Conservation (phyloP, 2,329 filamentous ascomycete species). For the Graphilbum fragrans region DNA sequence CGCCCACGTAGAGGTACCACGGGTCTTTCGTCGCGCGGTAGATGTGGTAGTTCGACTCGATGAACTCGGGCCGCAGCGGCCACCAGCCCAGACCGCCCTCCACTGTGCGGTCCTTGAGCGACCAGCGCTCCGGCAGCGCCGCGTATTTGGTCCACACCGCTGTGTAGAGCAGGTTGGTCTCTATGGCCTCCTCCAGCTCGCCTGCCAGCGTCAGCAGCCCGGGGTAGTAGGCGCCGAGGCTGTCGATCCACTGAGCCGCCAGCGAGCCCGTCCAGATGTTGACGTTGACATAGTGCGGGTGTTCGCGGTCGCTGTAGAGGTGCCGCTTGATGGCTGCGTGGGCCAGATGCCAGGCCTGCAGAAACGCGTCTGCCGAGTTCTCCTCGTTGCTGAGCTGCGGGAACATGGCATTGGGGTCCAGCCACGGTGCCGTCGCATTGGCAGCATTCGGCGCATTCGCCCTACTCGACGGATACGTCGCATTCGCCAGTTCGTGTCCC, state of each 20-base stretch:
- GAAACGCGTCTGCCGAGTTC: slow-evolving; percentile 65
- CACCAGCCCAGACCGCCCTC: slow-evolving; percentile 88
- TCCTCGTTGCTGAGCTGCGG: slow-evolving; percentile 49
- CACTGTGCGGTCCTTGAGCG: slow-evolving; percentile 68
- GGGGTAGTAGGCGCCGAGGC: slow-evolving; percentile 88
- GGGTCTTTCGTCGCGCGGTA: slow-evolving; percentile 87
- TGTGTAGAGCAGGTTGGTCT: slow-evolving; percentile 80
- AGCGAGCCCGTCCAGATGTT: slow-evolving; percentile 81
- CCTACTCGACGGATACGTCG: slow-evolving; percentile 16
- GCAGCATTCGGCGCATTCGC: slow-evolving; percentile 16
- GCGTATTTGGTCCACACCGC: slow-evolving; percentile 91
- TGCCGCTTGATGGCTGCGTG: slow-evolving; percentile 83
- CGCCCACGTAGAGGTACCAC: slow-evolving; percentile 91
- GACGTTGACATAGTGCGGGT: slow-evolving; percentile 87
- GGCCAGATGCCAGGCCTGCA: slow-evolving; percentile 72
- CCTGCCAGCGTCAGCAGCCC: slow-evolving; percentile 78
- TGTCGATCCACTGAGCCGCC: slow-evolving; percentile 90
- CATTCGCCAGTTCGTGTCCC: slow-evolving; percentile 50
- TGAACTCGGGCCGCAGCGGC: slow-evolving; percentile 90
- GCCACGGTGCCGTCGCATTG: slow-evolving; percentile 24
- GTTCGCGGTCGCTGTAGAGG: slow-evolving; percentile 71
- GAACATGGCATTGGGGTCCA: slow-evolving; percentile 54
- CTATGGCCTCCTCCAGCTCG: slow-evolving; percentile 80
- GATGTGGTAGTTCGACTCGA: slow-evolving; percentile 94
- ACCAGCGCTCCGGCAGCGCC: slow-evolving; percentile 92